phyloP scores from a whole-genome alignment of 2,329 filamentous ascomycete species.

The Karstenula rhodostoma region DNA sequence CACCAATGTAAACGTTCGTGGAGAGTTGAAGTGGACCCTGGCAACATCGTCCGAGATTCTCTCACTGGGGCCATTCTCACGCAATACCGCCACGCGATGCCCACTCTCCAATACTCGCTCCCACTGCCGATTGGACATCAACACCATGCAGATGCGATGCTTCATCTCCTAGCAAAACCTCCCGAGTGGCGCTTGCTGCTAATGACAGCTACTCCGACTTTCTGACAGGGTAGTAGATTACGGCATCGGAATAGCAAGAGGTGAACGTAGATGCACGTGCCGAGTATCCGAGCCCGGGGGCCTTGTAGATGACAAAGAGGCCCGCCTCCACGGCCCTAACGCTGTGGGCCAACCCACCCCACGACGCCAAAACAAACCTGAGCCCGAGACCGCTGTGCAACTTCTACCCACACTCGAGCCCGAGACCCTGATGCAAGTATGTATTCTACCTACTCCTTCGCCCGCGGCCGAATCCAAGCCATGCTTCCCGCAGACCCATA shows the following conservation, averaged over 20 bases:
- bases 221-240: not conserved
- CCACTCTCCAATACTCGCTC: not conserved
- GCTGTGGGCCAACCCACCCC: not conserved
- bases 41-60: not conserved
- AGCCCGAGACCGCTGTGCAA: too few species aligned
- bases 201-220: not conserved
- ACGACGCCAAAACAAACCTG: too few species aligned
- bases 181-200: not conserved
- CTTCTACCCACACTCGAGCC: too few species aligned
- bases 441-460: too few species aligned
- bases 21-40: not conserved
- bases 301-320: not conserved
- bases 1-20: not conserved
- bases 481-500: too few species aligned
- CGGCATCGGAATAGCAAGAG: not conserved
- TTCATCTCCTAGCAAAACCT: not conserved
- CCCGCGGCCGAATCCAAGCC: too few species aligned
- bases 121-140: not conserved
- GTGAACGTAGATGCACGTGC: constrained; percentile 6
- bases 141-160: not conserved
- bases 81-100: not conserved
- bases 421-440: too few species aligned
- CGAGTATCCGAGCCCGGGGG: not conserved
- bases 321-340: not conserved
- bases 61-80: not conserved